These are phyloP conservation scores for Aureobasidium leucospermi DNA, from an alignment of 2,329 filamentous ascomycete species.

Conservation along the genomic window DNA sequence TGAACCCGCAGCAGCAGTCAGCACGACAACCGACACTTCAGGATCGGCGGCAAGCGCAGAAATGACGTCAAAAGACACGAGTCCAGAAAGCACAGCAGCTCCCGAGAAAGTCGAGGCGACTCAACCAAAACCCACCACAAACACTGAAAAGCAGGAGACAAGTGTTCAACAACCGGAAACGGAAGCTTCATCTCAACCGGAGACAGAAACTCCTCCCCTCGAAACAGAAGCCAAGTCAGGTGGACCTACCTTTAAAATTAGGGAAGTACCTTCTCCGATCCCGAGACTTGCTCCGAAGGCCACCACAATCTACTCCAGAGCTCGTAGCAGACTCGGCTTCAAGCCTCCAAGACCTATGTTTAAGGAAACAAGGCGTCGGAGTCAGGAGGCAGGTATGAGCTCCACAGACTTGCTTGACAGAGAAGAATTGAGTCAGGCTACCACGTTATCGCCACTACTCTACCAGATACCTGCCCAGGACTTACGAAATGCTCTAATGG, in stretches of 20 bases:
- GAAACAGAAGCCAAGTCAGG: neutral
- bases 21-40: neutral
- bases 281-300: neutral
- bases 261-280: neutral
- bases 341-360: constrained; percentile 7
- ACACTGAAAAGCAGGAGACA: neutral
- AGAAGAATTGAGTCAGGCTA: neutral
- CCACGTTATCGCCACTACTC: neutral
- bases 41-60: neutral
- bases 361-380: neutral
- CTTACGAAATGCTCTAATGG: constrained; percentile 2
- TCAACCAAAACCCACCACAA: neutral
- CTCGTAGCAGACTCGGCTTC: constrained; percentile 1
- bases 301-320: neutral
- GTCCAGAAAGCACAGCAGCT: neutral
- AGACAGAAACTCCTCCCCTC: neutral
- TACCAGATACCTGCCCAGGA: constrained; percentile 10
- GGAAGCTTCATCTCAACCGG: neutral
- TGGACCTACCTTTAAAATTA: neutral
- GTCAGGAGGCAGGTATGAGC: neutral
- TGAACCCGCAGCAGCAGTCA: neutral
- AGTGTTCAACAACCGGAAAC: neutral
- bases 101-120: neutral
- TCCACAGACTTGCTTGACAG: neutral
- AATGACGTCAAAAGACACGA: constrained; percentile 3